Evolutionary conservation across 352 stramenopile species (phyloP).

Genomic region (Pythium dissotocum): DNA sequence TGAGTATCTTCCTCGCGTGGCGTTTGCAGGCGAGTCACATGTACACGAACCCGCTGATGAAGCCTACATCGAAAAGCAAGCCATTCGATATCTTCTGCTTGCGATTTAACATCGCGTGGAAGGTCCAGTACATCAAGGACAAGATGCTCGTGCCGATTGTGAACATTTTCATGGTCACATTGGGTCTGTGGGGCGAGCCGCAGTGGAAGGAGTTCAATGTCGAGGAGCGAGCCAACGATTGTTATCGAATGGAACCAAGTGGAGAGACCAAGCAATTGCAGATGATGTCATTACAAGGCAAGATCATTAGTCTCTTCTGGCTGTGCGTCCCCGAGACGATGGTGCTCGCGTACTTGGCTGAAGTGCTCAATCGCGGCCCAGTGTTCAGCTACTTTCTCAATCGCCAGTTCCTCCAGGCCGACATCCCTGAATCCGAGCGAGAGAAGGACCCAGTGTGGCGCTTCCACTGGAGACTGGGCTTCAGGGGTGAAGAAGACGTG

Average conservation of each 20-base stretch:
- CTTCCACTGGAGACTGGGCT: constrained; percentile 34
- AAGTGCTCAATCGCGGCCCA: constrained; percentile 55
- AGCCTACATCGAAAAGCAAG: constrained; percentile 31
- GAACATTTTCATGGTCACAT: constrained; percentile 46
- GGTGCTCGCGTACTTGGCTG: constrained; percentile 49
- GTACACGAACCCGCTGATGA: constrained; percentile 39
- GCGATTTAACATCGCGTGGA: constrained; percentile 62
- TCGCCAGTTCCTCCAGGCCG: constrained; percentile 55
- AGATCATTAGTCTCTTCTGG: constrained; percentile 66
- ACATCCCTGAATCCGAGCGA: constrained; percentile 55
- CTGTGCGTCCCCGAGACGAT: constrained; percentile 52
- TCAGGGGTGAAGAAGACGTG: constrained; percentile 48
- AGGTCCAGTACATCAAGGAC: constrained; percentile 53
- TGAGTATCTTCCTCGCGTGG: constrained; percentile 46
- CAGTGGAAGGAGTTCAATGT: constrained; percentile 61
- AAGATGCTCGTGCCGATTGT: constrained; percentile 59
- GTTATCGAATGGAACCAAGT: constrained; percentile 58
- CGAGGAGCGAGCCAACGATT: constrained; percentile 55
- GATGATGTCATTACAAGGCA: constrained; percentile 69
- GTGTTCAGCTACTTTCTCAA: constrained; percentile 68
- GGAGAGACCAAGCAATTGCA: constrained; percentile 64
- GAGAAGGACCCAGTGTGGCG: constrained; percentile 55
- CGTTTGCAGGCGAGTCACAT: constrained; percentile 39
- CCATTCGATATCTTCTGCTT: constrained; percentile 49
- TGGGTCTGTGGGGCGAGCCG: constrained; percentile 46